Percentiles rank a stretch among this genome's conserved stretches.
phyloP scores from a whole-genome alignment of 2,329 filamentous ascomycete species.

The Colletotrichum spinosum region DNA sequence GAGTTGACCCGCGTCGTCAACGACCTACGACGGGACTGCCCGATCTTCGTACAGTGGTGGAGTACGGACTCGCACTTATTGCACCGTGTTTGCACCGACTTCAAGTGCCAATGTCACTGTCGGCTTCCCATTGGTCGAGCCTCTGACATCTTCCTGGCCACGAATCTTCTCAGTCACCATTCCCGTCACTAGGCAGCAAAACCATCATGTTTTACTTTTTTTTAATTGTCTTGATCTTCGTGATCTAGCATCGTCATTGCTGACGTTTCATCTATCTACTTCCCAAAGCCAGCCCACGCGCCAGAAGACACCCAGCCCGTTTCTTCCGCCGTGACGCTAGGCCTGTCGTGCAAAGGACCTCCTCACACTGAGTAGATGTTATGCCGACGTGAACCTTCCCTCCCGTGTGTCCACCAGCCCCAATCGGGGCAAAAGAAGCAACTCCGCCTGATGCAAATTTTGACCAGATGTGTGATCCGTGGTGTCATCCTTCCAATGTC shows the following conservation, averaged over 20 bases:
- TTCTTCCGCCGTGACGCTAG: neutral
- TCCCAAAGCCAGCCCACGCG: constrained; percentile 1
- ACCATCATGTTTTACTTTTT: constrained; percentile 8
- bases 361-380: constrained; percentile 17
- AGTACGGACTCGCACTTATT: fast-evolving
- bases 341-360: neutral
- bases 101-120: constrained; percentile 20
- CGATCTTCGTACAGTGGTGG: neutral
- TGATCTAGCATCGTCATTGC: constrained; percentile 24
- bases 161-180: neutral
- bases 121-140: constrained; percentile 6
- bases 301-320: constrained; percentile 6
- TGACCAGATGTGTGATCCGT: constrained; percentile 14
- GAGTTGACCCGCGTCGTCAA: neutral
- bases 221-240: constrained; percentile 25
- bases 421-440: constrained; percentile 20
- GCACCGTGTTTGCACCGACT: constrained; percentile 4
- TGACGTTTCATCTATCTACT: constrained; percentile 35
- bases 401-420: neutral
- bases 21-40: neutral
- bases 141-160: neutral
- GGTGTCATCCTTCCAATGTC: constrained; percentile 22
- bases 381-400: neutral
- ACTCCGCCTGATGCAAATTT: constrained; percentile 37
- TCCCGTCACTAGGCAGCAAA: neutral